Evolutionary conservation across 2,329 filamentous ascomycete genomes (phyloP).

Genomic region (Fusarium illudens): DNA sequence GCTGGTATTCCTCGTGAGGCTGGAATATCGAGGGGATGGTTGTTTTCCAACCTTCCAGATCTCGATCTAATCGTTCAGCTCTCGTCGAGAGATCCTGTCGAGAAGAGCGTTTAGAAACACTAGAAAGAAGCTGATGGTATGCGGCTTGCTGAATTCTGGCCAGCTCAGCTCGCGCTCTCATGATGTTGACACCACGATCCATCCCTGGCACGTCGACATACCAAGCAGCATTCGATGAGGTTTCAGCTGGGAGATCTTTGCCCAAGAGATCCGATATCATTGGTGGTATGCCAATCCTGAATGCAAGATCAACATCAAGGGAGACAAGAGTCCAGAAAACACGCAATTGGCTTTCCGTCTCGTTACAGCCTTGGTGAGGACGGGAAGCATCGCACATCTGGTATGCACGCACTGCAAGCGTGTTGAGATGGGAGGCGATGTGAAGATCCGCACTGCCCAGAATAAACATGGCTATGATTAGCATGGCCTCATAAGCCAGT

Average conservation of each 20-base stretch:
- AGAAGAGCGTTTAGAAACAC: background rate
- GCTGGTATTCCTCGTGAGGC: background rate
- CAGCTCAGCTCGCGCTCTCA: background rate
- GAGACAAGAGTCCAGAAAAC: background rate
- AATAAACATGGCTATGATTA: background rate
- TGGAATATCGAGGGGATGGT: background rate
- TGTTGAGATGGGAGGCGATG: background rate
- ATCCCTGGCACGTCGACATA: background rate
- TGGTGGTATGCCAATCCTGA: background rate
- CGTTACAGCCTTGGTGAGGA: background rate
- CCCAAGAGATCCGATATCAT: background rate
- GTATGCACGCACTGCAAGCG: background rate
- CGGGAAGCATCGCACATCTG: background rate
- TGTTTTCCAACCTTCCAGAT: background rate
- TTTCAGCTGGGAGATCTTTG: background rate
- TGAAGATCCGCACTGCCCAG: background rate
- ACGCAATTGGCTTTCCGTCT: background rate
- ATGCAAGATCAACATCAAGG: background rate
- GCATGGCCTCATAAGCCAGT: background rate
- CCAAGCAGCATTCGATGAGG: background rate
- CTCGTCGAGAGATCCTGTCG: background rate
- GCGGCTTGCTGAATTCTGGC: background rate
- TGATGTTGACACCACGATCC: background rate
- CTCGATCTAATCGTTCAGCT: background rate
- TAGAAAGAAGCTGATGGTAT: background rate